Percentiles rank a stretch among this genome's conserved stretches.
These are phyloP conservation scores for Russula virescens DNA, from an alignment of 768 basidiomycete genomes.

Conservation along the genomic window DNA sequence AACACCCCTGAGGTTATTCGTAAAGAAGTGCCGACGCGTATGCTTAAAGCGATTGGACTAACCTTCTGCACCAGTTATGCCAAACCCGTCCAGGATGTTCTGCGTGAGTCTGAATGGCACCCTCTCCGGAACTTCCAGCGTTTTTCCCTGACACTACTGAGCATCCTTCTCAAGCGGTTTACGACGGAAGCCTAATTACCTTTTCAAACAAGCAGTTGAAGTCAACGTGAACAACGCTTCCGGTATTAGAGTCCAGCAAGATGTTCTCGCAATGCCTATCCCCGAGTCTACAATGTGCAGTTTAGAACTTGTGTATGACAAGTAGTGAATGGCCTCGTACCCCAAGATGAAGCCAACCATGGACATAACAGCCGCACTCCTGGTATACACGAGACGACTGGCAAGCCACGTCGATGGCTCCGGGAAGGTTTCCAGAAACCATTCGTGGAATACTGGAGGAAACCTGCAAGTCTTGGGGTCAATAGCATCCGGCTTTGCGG, in stretches of 20 bases:
- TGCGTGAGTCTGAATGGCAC: slow-evolving; percentile 95
- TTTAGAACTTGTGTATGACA: not conserved
- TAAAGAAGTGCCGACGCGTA: not conserved
- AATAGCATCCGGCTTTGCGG: not conserved
- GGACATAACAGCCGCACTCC: slow-evolving; percentile 95
- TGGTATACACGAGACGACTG: slow-evolving; percentile 76
- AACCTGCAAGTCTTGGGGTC: slow-evolving; percentile 38
- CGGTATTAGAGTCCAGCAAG: slow-evolving; percentile 78
- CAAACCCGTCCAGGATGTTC: slow-evolving; percentile 87
- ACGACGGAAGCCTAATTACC: slow-evolving; percentile 37
- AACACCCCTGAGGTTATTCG: slow-evolving; percentile 57
- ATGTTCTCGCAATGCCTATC: slow-evolving; percentile 98
- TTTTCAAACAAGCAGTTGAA: slow-evolving; percentile 98
- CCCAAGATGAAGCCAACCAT: slow-evolving; percentile 98
- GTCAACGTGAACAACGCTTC: slow-evolving; percentile 93
- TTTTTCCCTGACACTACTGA: slow-evolving; percentile 51
- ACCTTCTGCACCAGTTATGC: slow-evolving; percentile 92
- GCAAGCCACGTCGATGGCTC: slow-evolving; percentile 94
- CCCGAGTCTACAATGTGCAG: slow-evolving; percentile 59
- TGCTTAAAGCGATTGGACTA: slow-evolving; percentile 4
- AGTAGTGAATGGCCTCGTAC: slow-evolving; percentile 39
- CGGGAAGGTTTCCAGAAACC: slow-evolving; percentile 96
- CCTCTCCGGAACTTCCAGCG: slow-evolving; percentile 79
- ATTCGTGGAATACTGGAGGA: slow-evolving; percentile 89
- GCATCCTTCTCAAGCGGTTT: not conserved